Percentiles rank a stretch among this genome's conserved stretches.
Conservation (phyloP, 306 rosid species). For the Calophaca sinica region DNA sequence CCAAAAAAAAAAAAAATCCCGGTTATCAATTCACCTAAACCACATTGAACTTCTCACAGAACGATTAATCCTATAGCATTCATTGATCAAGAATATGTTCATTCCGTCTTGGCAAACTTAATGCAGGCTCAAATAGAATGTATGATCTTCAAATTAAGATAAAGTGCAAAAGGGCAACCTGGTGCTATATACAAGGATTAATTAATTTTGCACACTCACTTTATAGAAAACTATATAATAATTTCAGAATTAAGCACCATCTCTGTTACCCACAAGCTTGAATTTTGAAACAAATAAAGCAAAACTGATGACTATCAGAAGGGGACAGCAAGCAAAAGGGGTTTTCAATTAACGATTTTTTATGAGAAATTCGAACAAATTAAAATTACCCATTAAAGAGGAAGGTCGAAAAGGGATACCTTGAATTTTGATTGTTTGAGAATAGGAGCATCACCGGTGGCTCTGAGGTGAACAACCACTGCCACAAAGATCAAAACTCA, state of each 20-base stretch:
- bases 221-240: too few relatives aligned
- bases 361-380: slow-evolving; percentile 8
- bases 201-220: too few relatives aligned
- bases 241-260: background rate
- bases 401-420: slow-evolving; percentile 53
- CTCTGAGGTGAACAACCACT: slow-evolving; percentile 97
- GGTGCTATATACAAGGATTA: too few relatives aligned
- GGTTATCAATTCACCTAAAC: slow-evolving; percentile 2
- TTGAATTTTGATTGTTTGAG: slow-evolving; percentile 94
- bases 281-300: slow-evolving; percentile 14
- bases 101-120: background rate
- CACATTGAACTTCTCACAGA: background rate
- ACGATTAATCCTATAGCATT: background rate
- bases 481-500: slow-evolving; percentile 40
- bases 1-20: background rate
- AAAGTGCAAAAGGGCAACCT: background rate
- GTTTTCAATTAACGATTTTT: slow-evolving; percentile 10
- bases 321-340: background rate
- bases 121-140: slow-evolving; percentile 20
- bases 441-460: slow-evolving; percentile 98
- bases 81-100: slow-evolving; percentile 13
- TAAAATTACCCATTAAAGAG: slow-evolving; percentile 1
- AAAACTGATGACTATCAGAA: too few relatives aligned
- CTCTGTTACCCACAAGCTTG: background rate
- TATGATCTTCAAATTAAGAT: background rate